phyloP scores from a whole-genome alignment of 768 basidiomycete genomes.

The Dacryopinax primogenitus region DNA sequence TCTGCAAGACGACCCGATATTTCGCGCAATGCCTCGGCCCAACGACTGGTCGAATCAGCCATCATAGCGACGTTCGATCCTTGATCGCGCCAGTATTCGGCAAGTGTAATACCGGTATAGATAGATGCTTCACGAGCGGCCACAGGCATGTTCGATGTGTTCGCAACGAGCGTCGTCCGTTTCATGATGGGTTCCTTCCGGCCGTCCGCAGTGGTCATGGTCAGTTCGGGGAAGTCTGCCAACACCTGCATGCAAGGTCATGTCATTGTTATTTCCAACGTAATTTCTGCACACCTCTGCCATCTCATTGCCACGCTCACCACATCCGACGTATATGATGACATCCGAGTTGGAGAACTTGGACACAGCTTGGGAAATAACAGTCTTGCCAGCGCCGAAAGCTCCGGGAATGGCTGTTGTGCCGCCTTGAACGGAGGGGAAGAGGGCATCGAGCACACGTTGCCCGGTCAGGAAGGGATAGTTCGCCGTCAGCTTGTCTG shows the following conservation, averaged over 20 bases:
- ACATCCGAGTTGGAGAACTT: conserved; percentile 99
- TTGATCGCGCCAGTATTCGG: conserved; percentile 99
- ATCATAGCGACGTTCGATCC: conserved; percentile 97
- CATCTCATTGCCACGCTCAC: conserved; percentile 90
- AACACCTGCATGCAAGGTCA: conserved; percentile 11
- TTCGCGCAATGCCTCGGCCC: conserved; percentile 98
- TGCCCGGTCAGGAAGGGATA: conserved; percentile 90
- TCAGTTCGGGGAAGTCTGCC: conserved; percentile 56
- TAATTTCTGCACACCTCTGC: conserved; percentile 33
- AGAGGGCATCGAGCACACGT: conserved; percentile 89
- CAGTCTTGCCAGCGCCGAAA: conserved; percentile 97
- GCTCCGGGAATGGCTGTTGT: conserved; percentile 97
- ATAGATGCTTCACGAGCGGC: conserved; percentile 98
- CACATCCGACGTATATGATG: conserved; percentile 97
- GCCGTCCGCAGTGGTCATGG: conserved; percentile 72
- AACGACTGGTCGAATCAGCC: conserved; percentile 97
- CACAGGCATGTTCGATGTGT: conserved; percentile 99
- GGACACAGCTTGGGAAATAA: conserved; percentile 94
- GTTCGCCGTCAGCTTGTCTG: conserved; percentile 91
- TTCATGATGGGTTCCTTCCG: conserved; percentile 99
- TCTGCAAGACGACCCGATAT: conserved; percentile 98
- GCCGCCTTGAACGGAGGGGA: conserved; percentile 96
- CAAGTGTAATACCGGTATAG: conserved; percentile 97
- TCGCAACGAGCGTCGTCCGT: conserved; percentile 94
- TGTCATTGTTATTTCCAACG: not conserved